A percentile compares a stretch with the other conserved stretches of the same genome.
Conservation (phyloP, 495 filamentous ascomycete species). For the Cudoniella acicularis region DNA sequence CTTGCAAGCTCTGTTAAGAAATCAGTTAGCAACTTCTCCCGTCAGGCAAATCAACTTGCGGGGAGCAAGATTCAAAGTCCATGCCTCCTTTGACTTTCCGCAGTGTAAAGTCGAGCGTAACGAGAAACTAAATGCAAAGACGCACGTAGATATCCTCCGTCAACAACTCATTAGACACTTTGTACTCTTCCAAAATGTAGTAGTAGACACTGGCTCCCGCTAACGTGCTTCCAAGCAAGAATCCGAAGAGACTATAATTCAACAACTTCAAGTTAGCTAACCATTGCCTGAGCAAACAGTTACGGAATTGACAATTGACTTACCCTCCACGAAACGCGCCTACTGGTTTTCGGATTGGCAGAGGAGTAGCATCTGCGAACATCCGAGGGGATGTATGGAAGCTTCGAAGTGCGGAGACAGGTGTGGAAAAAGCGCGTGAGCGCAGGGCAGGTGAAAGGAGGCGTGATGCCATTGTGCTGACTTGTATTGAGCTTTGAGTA, state of each 20-base stretch:
- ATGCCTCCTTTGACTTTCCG: background rate
- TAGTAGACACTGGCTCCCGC: slow-evolving; percentile 82
- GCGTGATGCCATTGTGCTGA: slow-evolving; percentile 42
- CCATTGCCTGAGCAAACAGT: background rate
- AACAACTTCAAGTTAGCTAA: background rate
- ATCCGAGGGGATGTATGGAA: slow-evolving; percentile 45
- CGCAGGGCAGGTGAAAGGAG: slow-evolving; percentile 36
- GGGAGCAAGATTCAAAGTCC: background rate
- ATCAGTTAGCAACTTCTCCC: too few relatives aligned
- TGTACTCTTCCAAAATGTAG: slow-evolving; percentile 90
- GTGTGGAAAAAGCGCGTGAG: slow-evolving; percentile 27
- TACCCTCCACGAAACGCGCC: slow-evolving; percentile 93
- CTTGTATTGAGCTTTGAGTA: background rate
- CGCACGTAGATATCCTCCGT: slow-evolving; percentile 95
- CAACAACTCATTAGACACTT: slow-evolving; percentile 87
- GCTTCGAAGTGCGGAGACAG: slow-evolving; percentile 24
- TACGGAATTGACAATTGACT: slow-evolving; percentile 29
- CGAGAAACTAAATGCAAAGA: slow-evolving; percentile 26
- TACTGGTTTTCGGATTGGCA: slow-evolving; percentile 75
- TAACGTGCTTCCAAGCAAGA: slow-evolving; percentile 79
- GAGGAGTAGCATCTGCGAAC: slow-evolving; percentile 33
- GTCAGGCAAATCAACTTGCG: background rate
- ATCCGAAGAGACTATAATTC: slow-evolving; percentile 74
- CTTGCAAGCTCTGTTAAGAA: slow-evolving; percentile 85
- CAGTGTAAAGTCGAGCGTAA: slow-evolving; percentile 17